These are phyloP conservation scores for Eucalyptus curtisii DNA, from an alignment of 345 rosid genomes.

Conservation along the genomic window DNA sequence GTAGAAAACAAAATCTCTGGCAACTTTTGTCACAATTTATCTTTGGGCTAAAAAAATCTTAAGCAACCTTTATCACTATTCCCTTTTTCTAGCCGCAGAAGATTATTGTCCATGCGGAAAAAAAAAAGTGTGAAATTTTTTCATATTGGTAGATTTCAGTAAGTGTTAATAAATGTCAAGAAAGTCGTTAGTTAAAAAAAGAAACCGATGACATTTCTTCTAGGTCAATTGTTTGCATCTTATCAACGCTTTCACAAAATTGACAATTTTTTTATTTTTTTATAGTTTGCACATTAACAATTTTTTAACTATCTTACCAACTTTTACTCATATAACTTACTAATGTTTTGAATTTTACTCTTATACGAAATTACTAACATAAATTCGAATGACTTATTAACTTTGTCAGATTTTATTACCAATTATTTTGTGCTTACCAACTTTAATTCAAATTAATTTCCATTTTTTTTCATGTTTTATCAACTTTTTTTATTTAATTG, in stretches of 20 bases:
- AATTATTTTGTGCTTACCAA: background rate
- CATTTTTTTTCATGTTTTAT: background rate
- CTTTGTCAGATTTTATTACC: background rate
- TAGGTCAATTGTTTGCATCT: background rate
- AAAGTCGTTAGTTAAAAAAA: background rate
- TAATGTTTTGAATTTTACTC: background rate
- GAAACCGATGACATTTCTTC: background rate
- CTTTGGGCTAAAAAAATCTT: background rate
- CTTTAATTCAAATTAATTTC: background rate
- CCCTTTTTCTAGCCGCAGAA: background rate
- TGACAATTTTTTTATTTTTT: background rate
- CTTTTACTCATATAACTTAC: background rate
- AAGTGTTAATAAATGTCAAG: background rate
- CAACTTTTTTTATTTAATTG: background rate
- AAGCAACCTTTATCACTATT: background rate
- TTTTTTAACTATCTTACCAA: background rate
- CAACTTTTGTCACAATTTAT: background rate
- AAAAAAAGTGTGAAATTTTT: background rate
- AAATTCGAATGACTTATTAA: background rate
- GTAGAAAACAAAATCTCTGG: background rate
- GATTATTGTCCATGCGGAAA: background rate
- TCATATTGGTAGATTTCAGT: background rate
- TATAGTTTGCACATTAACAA: background rate
- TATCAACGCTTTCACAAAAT: background rate
- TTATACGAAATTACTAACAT: background rate